Evolutionary conservation across 2,329 filamentous ascomycete species (phyloP).

Genomic region (Aspergillus niger): DNA sequence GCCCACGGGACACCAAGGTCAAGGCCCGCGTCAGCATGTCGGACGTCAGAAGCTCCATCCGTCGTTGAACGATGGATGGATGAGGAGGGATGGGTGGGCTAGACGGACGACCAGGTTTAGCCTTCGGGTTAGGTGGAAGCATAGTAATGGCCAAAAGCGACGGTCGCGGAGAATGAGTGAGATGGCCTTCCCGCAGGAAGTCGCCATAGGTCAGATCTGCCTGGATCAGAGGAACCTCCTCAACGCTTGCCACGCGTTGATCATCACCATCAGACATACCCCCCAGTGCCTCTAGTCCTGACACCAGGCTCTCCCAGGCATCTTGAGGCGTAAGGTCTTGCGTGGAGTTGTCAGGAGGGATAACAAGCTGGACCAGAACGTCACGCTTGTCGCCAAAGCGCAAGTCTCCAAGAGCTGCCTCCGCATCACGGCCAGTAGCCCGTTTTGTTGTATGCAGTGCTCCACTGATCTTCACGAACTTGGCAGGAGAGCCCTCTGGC

Average conservation of each 20-base stretch:
- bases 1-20: constrained; percentile 84
- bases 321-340: constrained; percentile 89
- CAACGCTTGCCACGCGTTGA: constrained; percentile 78
- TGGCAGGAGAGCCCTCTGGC: constrained; percentile 93
- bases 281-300: constrained; percentile 87
- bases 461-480: constrained; percentile 98
- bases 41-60: constrained; percentile 96
- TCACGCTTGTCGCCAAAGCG: constrained; percentile 95
- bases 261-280: constrained; percentile 85
- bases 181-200: constrained; percentile 82
- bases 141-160: constrained; percentile 94
- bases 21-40: constrained; percentile 95
- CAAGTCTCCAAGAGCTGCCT: constrained; percentile 87
- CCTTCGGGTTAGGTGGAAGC: constrained; percentile 68
- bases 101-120: constrained; percentile 56
- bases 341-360: constrained; percentile 78
- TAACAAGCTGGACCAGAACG: constrained; percentile 89
- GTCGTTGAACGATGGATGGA: constrained; percentile 88
- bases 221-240: constrained; percentile 93
- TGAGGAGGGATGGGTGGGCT: constrained; percentile 90
- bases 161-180: constrained; percentile 83
- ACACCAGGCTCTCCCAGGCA: constrained; percentile 96
- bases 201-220: constrained; percentile 93
- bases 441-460: constrained; percentile 95
- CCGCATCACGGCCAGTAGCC: constrained; percentile 89